These are phyloP conservation scores for Trypanosoma platydactyli DNA, from an alignment of 208 protist genomes.

Conservation along the genomic window DNA sequence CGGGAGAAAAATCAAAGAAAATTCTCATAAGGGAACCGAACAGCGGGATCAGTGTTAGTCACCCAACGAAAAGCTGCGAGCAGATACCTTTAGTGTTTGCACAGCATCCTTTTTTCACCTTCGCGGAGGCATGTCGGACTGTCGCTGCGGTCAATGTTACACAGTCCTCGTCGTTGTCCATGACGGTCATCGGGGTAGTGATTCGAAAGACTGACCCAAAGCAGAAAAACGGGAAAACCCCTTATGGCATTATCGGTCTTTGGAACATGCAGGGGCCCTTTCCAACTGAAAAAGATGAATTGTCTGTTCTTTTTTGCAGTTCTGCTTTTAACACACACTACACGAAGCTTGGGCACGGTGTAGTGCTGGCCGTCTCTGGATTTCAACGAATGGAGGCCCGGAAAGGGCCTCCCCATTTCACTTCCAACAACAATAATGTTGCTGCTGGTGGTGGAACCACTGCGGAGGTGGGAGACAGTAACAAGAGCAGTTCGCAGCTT, in stretches of 20 bases:
- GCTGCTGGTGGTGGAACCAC: neutral
- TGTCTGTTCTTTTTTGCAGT: slow-evolving; percentile 61
- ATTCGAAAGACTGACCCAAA: slow-evolving; percentile 67
- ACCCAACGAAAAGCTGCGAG: slow-evolving; percentile 52
- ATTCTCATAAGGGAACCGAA: slow-evolving; percentile 25
- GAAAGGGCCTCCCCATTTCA: neutral
- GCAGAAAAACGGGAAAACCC: slow-evolving; percentile 33
- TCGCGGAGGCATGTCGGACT: slow-evolving; percentile 27
- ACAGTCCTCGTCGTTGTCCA: slow-evolving; percentile 12
- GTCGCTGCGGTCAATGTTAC: neutral
- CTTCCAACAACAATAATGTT: slow-evolving; percentile 2
- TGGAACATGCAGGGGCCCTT: slow-evolving; percentile 70
- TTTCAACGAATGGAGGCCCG: slow-evolving; percentile 31
- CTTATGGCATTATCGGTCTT: slow-evolving; percentile 57
- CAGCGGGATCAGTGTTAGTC: slow-evolving; percentile 56
- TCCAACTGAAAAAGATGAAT: slow-evolving; percentile 35
- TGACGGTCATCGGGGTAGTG: slow-evolving; percentile 64
- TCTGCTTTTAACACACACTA: slow-evolving; percentile 65
- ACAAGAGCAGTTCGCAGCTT: slow-evolving; percentile 15
- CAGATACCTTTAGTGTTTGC: slow-evolving; percentile 58
- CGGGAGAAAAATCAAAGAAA: neutral
- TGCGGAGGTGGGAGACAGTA: neutral
- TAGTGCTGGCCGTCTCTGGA: slow-evolving; percentile 59
- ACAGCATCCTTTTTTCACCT: slow-evolving; percentile 55
- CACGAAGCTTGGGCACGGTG: slow-evolving; percentile 41